Base-by-base conservation (phyloP, 768 basidiomycete genomes). In the Leccinum broughii region DNA sequence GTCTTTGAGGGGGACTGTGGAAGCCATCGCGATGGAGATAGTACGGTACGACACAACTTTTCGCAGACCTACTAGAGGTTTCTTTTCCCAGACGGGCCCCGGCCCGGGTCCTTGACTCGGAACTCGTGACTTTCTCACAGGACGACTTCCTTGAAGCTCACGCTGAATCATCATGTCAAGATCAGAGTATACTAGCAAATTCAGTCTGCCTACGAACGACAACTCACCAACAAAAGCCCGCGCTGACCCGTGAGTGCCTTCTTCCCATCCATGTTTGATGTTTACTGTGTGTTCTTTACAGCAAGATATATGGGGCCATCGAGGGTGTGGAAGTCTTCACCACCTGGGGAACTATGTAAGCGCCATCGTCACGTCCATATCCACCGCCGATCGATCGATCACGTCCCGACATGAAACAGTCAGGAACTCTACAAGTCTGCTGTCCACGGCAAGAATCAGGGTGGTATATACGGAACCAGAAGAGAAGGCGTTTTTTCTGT, bases 1-100 rank as follows among this genome's bases (percentile, higher is more conserved):
- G 59, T 83, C 81, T n/a, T 64, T 13, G 48, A 54, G 2, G 4
- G 58, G 60, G 14, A 73, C 24, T 28, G 41, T 13, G n/a, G 37
- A 30, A 7, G 67, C 62, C 69, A 71, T 68, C 46, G 24, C 24
- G 41, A 30, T 51, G 15, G 37, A 41, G 13, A 13, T 13, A 3
- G 14, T n/a, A n/a, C 15, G 30, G 14, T n/a, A 20, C 15, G 30
- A 20, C 39, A 44, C 3, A 37, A 3, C 11, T 8, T 32, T 20
- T 35, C 15, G 1, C 17, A 1, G 13, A 28, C 44, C n/a, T 8
- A 34, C 1, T 5, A 30, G 2, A 20, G 1, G 6, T 3, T n/a
- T 35, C 28, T 46, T 35, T 48, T 44, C 24, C 24, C 46, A 26
- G 14, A 17, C 17, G 39, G 39, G 39, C 39, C 39, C 39, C 39